These are phyloP conservation scores for Bonia amplexicaulis DNA, from an alignment of 176 grass and related monocot species.

Conservation along the genomic window DNA sequence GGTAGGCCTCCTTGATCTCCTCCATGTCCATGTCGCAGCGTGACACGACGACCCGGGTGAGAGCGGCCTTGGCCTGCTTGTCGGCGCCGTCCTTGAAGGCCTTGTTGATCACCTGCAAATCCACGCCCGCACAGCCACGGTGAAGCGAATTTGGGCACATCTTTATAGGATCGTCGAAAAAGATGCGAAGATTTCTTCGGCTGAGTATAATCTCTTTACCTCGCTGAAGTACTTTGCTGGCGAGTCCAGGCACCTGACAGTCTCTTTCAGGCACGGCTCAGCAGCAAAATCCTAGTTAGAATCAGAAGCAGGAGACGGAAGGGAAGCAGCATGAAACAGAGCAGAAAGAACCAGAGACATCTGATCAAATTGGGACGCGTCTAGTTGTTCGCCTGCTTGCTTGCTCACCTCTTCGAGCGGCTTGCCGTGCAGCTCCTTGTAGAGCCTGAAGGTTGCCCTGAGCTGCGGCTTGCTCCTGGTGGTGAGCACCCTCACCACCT, in stretches of 20 bases:
- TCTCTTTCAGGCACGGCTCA: slow-evolving; percentile 53
- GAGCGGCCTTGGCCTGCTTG: slow-evolving; percentile 55
- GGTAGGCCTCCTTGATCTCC: slow-evolving; percentile 61
- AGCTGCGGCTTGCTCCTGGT: slow-evolving; percentile 84
- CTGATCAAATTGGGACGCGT: neutral
- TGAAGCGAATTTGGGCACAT: too few relatives aligned
- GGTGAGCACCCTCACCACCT: slow-evolving; percentile 52
- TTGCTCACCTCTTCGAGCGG: slow-evolving; percentile 44
- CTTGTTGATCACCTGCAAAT: slow-evolving; percentile 30
- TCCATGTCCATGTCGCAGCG: slow-evolving; percentile 68
- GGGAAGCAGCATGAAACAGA: too few relatives aligned
- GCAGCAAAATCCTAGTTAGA: slow-evolving; percentile 38
- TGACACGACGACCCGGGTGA: slow-evolving; percentile 61
- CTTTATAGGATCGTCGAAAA: too few relatives aligned
- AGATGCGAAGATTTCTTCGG: too few relatives aligned
- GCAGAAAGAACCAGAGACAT: neutral
- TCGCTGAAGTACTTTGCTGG: slow-evolving; percentile 60
- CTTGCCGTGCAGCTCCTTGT: slow-evolving; percentile 57
- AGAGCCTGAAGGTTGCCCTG: slow-evolving; percentile 53
- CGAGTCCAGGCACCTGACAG: slow-evolving; percentile 63
- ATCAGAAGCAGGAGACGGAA: too few relatives aligned
- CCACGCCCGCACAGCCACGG: too few relatives aligned
- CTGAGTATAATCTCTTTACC: neutral
- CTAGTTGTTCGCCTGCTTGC: too few relatives aligned
- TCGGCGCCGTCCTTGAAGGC: slow-evolving; percentile 56